Percentiles rank a stretch among this genome's conserved stretches.
Evolutionary conservation across 1,284 basidiomycete genomes (phyloP).

Genomic region (Phellinidium pouzarii): DNA sequence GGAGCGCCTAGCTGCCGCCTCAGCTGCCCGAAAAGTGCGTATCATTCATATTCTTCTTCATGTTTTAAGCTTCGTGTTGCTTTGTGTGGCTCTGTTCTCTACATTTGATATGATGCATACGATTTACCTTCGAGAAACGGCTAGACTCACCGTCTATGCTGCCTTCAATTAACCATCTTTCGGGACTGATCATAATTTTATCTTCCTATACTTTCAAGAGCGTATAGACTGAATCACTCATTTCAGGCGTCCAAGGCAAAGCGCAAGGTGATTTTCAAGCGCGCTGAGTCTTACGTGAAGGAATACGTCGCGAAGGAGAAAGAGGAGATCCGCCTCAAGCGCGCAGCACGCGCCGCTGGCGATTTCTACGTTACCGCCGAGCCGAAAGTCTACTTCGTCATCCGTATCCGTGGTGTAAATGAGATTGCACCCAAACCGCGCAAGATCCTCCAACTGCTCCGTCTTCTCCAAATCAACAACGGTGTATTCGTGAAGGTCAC

Average conservation of each 20-base stretch:
- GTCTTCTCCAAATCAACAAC: slow-evolving; percentile 99
- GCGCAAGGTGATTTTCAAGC: slow-evolving; percentile 99
- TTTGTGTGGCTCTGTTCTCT: slow-evolving; percentile 20
- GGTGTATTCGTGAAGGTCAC: slow-evolving; percentile 98
- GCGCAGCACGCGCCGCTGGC: slow-evolving; percentile 85
- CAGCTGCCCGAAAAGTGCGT: slow-evolving; percentile 91
- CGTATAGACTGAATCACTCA: slow-evolving; percentile 13
- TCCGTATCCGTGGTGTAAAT: slow-evolving; percentile 99
- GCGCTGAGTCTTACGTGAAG: slow-evolving; percentile 97
- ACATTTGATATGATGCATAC: slow-evolving; percentile 73
- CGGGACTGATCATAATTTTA: slow-evolving; percentile 66
- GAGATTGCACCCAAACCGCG: slow-evolving; percentile 99
- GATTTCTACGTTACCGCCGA: slow-evolving; percentile 98
- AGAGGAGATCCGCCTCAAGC: slow-evolving; percentile 95
- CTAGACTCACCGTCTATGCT: slow-evolving; percentile 67
- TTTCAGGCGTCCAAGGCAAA: slow-evolving; percentile 80
- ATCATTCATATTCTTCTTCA: slow-evolving; percentile 1
- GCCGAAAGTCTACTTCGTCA: slow-evolving; percentile 96
- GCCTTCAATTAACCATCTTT: slow-evolving; percentile 96
- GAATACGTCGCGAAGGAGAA: slow-evolving; percentile 91
- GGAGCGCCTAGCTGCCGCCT: slow-evolving; percentile 85
- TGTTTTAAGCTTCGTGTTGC: slow-evolving; percentile 10
- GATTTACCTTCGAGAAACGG: slow-evolving; percentile 56
- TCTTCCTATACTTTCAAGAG: slow-evolving; percentile 15
- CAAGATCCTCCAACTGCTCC: slow-evolving; percentile 98